These are phyloP conservation scores for Metschnikowia cerradonensis DNA, from an alignment of 805 yeast species.

Conservation along the genomic window DNA sequence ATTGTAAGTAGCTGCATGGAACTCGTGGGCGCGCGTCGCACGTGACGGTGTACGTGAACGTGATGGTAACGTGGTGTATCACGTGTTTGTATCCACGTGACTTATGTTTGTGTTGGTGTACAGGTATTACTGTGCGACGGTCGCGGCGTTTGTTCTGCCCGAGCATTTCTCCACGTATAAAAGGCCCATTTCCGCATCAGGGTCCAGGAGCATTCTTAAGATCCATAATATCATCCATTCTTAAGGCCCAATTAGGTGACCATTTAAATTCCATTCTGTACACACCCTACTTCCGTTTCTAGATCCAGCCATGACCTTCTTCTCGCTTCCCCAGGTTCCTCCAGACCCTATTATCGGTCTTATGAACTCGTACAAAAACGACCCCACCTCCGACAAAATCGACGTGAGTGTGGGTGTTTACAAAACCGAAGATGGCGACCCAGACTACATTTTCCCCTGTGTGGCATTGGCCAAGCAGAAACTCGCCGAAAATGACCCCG, in stretches of 20 bases:
- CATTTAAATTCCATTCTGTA: too few species aligned
- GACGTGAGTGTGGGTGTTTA: constrained; percentile 46
- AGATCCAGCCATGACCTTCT: constrained; percentile 4
- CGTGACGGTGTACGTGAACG: not conserved
- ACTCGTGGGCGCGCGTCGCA: not conserved
- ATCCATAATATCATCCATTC: not conserved
- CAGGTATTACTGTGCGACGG: not conserved
- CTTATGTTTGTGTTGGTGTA: not conserved
- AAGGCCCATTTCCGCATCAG: not conserved
- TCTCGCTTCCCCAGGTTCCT: constrained; percentile 8
- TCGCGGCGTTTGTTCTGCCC: not conserved
- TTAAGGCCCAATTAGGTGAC: too few species aligned
- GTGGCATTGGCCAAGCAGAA: constrained; percentile 34
- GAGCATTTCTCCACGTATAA: not conserved
- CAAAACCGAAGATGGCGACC: constrained; percentile 35
- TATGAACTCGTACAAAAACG: constrained; percentile 18
- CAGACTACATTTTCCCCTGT: constrained; percentile 34
- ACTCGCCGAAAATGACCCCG: constrained; percentile 33
- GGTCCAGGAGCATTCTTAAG: not conserved
- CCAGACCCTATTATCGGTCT: constrained; percentile 18
- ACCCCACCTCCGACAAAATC: constrained; percentile 30
- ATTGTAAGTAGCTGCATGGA: not conserved
- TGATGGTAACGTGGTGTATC: too few species aligned
- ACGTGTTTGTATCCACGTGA: too few species aligned
- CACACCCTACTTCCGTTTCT: too few species aligned